These are phyloP conservation scores for Linum tenue DNA, from an alignment of 345 rosid species.

Conservation along the genomic window DNA sequence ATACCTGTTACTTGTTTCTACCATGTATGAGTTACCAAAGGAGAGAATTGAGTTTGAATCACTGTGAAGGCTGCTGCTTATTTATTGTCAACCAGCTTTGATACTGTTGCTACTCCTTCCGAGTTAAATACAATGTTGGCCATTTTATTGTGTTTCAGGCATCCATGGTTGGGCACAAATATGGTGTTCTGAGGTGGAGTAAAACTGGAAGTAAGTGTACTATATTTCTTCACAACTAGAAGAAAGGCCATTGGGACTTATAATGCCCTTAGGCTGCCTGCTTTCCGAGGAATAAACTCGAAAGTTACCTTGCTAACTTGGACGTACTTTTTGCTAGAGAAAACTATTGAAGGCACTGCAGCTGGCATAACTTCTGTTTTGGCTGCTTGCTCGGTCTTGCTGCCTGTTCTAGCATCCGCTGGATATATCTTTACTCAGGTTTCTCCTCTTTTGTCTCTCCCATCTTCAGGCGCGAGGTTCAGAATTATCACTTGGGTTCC, in stretches of 20 bases:
- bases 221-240: neutral
- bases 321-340: conserved; percentile 39
- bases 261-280: neutral
- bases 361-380: conserved; percentile 87
- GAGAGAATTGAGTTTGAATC: no score
- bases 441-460: conserved; percentile 14
- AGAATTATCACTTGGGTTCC: no score
- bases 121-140: neutral
- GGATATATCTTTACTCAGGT: conserved; percentile 73
- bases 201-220: conserved; percentile 65
- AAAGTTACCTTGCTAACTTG: conserved; percentile 11
- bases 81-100: no score
- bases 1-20: no score
- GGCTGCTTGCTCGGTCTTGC: conserved; percentile 66
- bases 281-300: no score
- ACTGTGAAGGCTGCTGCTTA: neutral
- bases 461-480: neutral
- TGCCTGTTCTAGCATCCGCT: conserved; percentile 76
- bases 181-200: conserved; percentile 93
- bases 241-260: neutral
- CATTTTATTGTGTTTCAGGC: conserved; percentile 42
- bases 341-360: conserved; percentile 95
- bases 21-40: no score
- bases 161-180: conserved; percentile 92
- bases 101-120: neutral